phyloP scores from a whole-genome alignment of 768 basidiomycete genomes.

The Crucibulum laeve region DNA sequence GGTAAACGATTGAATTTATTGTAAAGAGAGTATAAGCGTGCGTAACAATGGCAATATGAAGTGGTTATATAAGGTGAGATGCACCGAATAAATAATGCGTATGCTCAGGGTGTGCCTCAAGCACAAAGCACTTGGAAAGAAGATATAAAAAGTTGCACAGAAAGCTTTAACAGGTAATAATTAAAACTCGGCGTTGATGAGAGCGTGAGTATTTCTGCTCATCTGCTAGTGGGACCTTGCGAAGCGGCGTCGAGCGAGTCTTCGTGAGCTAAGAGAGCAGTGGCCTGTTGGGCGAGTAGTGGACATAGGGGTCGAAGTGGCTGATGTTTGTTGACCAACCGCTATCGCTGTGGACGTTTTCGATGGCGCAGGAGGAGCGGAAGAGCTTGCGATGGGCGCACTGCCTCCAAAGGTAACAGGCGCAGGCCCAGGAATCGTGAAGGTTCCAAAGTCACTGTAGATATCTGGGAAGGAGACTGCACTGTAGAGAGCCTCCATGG shows the following conservation, averaged over 20 bases:
- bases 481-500: slow-evolving; percentile 29
- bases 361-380: slow-evolving; percentile 1
- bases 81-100: no score
- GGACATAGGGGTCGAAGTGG: slow-evolving; percentile 8
- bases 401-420: slow-evolving; percentile 23
- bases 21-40: no score
- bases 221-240: no score
- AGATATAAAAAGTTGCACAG: no score
- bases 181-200: background rate
- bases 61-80: no score
- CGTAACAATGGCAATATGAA: no score
- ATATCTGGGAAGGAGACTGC: slow-evolving; percentile 31
- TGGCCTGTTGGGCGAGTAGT: slow-evolving; percentile 13
- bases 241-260: slow-evolving; percentile 13
- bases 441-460: slow-evolving; percentile 25
- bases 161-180: no score
- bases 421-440: slow-evolving; percentile 32
- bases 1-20: no score
- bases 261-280: slow-evolving; percentile 21
- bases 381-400: no score
- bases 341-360: slow-evolving; percentile 10
- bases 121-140: no score
- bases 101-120: no score
- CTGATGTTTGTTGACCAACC: slow-evolving; percentile 7
- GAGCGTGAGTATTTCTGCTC: background rate